Conservation (phyloP, 2,329 filamentous ascomycete genomes). For the Colletotrichum tabaci region DNA sequence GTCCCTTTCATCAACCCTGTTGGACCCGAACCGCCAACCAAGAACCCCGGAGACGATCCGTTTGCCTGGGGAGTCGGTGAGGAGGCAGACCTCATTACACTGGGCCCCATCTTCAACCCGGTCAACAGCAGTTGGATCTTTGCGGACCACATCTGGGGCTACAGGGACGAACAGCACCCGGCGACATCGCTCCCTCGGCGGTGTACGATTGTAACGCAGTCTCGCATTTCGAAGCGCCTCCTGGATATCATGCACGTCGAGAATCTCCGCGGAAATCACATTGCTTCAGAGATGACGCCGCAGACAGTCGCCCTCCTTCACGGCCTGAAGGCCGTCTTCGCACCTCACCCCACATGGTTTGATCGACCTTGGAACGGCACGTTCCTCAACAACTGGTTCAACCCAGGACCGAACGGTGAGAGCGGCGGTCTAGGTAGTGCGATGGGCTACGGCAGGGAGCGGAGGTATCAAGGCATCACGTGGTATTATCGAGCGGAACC, state of each 20-base stretch:
- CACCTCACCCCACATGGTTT: constrained; percentile 84
- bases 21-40: constrained; percentile 74
- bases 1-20: constrained; percentile 73
- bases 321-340: constrained; percentile 83
- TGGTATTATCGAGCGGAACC: constrained; percentile 74
- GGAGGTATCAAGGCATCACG: constrained; percentile 69
- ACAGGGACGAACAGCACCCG: constrained; percentile 64
- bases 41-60: constrained; percentile 71
- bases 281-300: constrained; percentile 86
- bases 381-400: constrained; percentile 72
- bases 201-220: constrained; percentile 82
- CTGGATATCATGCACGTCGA: constrained; percentile 85
- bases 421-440: constrained; percentile 70
- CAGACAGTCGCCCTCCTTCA: constrained; percentile 83
- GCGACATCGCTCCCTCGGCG: constrained; percentile 75
- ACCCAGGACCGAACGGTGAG: constrained; percentile 69
- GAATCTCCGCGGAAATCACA: constrained; percentile 80
- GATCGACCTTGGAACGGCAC: constrained; percentile 78
- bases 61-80: constrained; percentile 84
- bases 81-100: constrained; percentile 80
- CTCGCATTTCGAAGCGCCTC: constrained; percentile 79
- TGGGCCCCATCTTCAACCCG: constrained; percentile 84
- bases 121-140: constrained; percentile 81
- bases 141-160: constrained; percentile 77
- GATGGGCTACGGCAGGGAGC: constrained; percentile 72